Evolutionary conservation across 1,284 basidiomycete genomes (phyloP), one percentile per base, ranked within the genome.

Genomic region (Melampsora allii-populina): DNA sequence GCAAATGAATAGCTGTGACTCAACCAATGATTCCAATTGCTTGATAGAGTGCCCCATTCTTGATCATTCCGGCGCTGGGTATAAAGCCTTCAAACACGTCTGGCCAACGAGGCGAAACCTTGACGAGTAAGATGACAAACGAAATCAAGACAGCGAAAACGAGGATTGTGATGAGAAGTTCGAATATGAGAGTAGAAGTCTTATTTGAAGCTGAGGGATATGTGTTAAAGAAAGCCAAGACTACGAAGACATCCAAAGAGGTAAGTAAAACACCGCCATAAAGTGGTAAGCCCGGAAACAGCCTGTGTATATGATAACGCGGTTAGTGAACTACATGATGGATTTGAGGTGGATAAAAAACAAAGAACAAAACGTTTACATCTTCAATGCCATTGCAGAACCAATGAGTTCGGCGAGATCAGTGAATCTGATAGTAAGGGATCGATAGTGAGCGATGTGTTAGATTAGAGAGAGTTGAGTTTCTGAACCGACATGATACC

Each of bases 181-280:
- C 94, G 79, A 97, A 82, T 19, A 80, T 36, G 36, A 81, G 79
- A 67, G 83, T 79, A 36, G 78, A 78, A 31, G 79, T 78, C 10
- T 79, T 79, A n/a, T 78, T 75, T 2, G 78, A 75, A 0, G 79
- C 78, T 42, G 45, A 29, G 1, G 71, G 64, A 76, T 81, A 82
- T 33, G 81, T 80, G 36, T 79, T 80, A 79, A 83, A 84, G 73
- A 82, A 67, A 61, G 82, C 76, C 5, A 83, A 85, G 56, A 93
- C 85, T 72, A 96, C 79, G 69, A 97, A 83, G 17, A 95, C 92
- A 80, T 97, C 93, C 42, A 86, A 84, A 0, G 88, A 88, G 1
- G 93, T 96, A 76, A 95, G 84, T 58, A 95, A 84, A 1, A 95
- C 90, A 48, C 89, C 89, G 1, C 87, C 89, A 85, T 87, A 93